Percentiles rank a stretch among this genome's conserved stretches.
These are phyloP conservation scores for Globisporangium alternatum DNA, from an alignment of 352 stramenopile species.

Conservation along the genomic window DNA sequence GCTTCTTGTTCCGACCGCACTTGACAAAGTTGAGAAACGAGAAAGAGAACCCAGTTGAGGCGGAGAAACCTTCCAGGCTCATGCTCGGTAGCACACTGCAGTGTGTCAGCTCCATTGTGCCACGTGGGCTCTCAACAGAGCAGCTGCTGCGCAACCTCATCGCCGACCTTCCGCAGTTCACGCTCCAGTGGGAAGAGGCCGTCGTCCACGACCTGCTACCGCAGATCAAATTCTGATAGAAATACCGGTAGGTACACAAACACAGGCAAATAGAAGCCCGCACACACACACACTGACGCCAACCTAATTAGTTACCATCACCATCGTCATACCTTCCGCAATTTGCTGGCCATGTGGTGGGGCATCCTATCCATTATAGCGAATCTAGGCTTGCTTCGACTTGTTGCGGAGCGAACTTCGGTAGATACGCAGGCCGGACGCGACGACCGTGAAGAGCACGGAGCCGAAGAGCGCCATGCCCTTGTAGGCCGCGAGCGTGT, in stretches of 20 bases:
- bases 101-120: constrained; percentile 31
- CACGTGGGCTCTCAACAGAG: constrained; percentile 17
- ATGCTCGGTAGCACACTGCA: constrained; percentile 37
- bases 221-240: constrained; percentile 9
- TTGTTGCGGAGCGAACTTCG: constrained; percentile 57
- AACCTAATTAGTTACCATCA: constrained; percentile 2
- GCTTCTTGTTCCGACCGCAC: constrained; percentile 34
- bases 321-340: not conserved
- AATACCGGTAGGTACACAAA: not conserved
- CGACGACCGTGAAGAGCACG: constrained; percentile 55
- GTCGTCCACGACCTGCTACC: constrained; percentile 37
- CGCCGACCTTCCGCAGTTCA: constrained; percentile 36
- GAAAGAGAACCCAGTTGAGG: constrained; percentile 3
- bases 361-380: no score
- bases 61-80: constrained; percentile 18
- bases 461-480: constrained; percentile 48
- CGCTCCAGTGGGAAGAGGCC: constrained; percentile 44
- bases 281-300: not conserved
- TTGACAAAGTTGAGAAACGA: constrained; percentile 3
- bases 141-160: constrained; percentile 31
- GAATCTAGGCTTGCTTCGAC: constrained; percentile 34
- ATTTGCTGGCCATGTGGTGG: not conserved
- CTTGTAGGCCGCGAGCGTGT: constrained; percentile 48
- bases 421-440: constrained; percentile 66
- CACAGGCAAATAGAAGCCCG: not conserved